Base-by-base conservation (phyloP, 495 filamentous ascomycete species). In the Podospora australis region DNA sequence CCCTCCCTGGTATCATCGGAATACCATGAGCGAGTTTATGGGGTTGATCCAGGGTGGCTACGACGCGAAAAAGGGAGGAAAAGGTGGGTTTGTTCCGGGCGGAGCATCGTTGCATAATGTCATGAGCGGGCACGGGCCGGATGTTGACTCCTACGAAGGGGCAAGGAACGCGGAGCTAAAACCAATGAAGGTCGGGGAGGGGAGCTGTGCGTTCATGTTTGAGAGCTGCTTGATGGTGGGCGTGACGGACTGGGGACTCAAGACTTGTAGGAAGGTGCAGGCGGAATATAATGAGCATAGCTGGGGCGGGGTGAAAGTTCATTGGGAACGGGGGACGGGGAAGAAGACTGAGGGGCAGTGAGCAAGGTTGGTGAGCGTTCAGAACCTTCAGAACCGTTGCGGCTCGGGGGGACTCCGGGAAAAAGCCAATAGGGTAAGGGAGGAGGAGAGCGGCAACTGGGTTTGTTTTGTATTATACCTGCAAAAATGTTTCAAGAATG, bases 191-290 rank as follows among this genome's bases (percentile, higher is more conserved):
- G 72, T 80, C 4, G 79, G 79, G 1, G 72, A 66, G 44, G 77
- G 74, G 17, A 79, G 77, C 52, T 80, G 79, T 54, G 79, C 79
- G 23, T 80, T 82, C 52, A 90, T 90, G 79, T 78, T 73, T 55
- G 75, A 73, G 68, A 87, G 83, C 59, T 78, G 75, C 50, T 64
- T 88, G 32, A 94, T 95, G 90, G 78, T 96, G 8, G 90, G 90
- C 3, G 88, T 95, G 11, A 94, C 89, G 13, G 86, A 91, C 54
- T 96, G 90, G 90, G 90, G 88, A 0, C 65, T 95, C 44, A 83
- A 86, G 66, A 82, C 74, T 38, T 95, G 89, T 55, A 72, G 77
- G 57, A 94, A 91, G 72, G 84, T 94, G 29, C 90, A 96, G 67
- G 75, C 80, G 52, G 79, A 77, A 46, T 95, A 96, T 57, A 91